Evolutionary conservation across 192 early-diverging fungal genomes (phyloP).

Genomic region (Jimgerdemannia lactiflua): DNA sequence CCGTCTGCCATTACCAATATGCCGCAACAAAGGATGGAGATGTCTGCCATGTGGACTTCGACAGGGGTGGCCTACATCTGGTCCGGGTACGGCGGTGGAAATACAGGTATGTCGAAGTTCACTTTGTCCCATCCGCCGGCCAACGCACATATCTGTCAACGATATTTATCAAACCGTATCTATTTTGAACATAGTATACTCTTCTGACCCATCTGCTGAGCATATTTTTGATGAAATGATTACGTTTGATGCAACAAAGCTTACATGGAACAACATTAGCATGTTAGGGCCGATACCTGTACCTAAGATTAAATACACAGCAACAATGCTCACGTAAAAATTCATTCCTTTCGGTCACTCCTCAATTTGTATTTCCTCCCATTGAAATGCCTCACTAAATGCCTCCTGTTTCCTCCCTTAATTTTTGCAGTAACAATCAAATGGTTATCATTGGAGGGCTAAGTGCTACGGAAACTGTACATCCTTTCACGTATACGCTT

Average conservation of each 20-base stretch:
- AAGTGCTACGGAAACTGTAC: neutral
- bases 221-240: neutral
- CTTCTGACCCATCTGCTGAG: no score
- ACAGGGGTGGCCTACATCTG: neutral
- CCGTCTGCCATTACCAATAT: neutral
- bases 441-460: neutral
- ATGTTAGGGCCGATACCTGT: neutral
- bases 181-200: neutral
- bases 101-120: neutral
- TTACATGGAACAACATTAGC: neutral
- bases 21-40: neutral
- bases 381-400: neutral
- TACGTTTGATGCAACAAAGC: neutral
- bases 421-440: neutral
- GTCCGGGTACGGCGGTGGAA: neutral
- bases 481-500: neutral
- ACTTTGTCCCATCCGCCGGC: no score
- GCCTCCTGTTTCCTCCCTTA: neutral
- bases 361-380: no score
- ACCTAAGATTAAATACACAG: neutral
- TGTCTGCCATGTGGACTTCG: neutral
- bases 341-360: neutral
- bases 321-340: neutral
- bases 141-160: no score
- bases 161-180: no score